Evolutionary conservation across 495 filamentous ascomycete species (phyloP).

Genomic region (Letharia lupina): DNA sequence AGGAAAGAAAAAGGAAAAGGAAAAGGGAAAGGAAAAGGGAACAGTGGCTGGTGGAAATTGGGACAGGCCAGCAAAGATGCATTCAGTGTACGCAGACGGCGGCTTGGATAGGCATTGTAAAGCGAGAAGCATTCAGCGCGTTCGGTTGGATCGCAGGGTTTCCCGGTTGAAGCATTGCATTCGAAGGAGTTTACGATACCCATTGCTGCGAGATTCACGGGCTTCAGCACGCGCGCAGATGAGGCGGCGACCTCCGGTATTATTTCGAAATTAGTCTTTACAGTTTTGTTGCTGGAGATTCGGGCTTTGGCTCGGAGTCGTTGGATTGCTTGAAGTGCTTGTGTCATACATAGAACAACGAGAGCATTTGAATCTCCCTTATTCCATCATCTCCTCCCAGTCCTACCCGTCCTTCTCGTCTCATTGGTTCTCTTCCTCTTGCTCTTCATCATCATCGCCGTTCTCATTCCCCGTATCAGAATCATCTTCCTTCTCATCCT

Average conservation of each 20-base stretch:
- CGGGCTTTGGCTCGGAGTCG: background rate
- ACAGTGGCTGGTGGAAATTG: background rate
- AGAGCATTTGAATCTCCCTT: background rate
- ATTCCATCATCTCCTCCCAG: background rate
- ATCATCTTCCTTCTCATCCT: background rate
- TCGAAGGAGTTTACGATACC: conserved; percentile 3
- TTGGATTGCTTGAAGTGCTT: background rate
- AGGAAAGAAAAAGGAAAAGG: background rate
- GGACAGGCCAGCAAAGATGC: background rate
- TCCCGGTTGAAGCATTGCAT: background rate
- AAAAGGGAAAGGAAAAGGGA: background rate
- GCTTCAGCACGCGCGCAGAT: background rate
- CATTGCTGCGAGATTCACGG: background rate
- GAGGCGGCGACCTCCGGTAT: background rate
- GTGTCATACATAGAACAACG: background rate
- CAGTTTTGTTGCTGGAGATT: background rate
- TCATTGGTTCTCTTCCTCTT: background rate
- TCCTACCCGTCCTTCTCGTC: background rate
- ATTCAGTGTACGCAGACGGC: background rate
- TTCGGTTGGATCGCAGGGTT: background rate
- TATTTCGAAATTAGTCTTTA: background rate
- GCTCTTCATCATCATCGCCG: background rate
- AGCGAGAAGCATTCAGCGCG: background rate
- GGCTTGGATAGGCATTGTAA: background rate
- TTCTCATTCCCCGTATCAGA: background rate